Percentiles rank a stretch among this genome's conserved stretches.
phyloP scores from a whole-genome alignment of 805 yeast species.

The Metschnikowia lachancei region DNA sequence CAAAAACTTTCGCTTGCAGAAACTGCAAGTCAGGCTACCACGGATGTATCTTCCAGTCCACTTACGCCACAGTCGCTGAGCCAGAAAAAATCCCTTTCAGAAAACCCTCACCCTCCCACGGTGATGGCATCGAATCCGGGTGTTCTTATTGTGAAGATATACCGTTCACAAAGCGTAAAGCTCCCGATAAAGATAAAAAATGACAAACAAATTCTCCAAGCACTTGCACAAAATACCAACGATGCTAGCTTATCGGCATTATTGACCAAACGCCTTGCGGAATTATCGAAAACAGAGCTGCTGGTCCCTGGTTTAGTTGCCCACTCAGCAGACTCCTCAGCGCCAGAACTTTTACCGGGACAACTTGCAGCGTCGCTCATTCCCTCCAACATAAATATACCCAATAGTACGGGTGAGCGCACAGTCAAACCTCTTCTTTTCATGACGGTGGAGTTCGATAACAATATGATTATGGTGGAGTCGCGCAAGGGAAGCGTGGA shows the following conservation, averaged over 20 bases:
- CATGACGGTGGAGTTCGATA: conserved; percentile 90
- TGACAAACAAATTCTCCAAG: conserved; percentile 60
- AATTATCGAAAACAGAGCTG: conserved; percentile 12
- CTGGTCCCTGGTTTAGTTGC: neutral
- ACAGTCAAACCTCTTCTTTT: conserved; percentile 69
- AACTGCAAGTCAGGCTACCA: conserved; percentile 3
- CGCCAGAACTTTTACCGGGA: conserved; percentile 29
- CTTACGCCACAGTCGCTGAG: conserved; percentile 5
- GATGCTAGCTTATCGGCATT: conserved; percentile 23
- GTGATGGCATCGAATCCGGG: conserved; percentile 51
- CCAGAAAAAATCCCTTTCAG: neutral
- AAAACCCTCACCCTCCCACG: conserved; percentile 9
- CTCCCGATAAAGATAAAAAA: conserved; percentile 71
- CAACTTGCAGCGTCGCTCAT: conserved; percentile 37
- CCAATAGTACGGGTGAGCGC: conserved; percentile 44
- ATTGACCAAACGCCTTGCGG: conserved; percentile 14
- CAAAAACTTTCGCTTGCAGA: conserved; percentile 12
- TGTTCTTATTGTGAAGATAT: conserved; percentile 71
- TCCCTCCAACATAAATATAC: conserved; percentile 52
- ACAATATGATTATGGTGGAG: conserved; percentile 84
- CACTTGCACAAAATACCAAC: conserved; percentile 55
- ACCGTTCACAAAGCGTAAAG: conserved; percentile 62
- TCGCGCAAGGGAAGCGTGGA: conserved; percentile 80
- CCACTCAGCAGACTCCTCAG: conserved; percentile 12
- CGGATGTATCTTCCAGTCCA: conserved; percentile 8